Evolutionary conservation across 805 yeast genomes (phyloP).

Genomic region (Nakazawaea populi): DNA sequence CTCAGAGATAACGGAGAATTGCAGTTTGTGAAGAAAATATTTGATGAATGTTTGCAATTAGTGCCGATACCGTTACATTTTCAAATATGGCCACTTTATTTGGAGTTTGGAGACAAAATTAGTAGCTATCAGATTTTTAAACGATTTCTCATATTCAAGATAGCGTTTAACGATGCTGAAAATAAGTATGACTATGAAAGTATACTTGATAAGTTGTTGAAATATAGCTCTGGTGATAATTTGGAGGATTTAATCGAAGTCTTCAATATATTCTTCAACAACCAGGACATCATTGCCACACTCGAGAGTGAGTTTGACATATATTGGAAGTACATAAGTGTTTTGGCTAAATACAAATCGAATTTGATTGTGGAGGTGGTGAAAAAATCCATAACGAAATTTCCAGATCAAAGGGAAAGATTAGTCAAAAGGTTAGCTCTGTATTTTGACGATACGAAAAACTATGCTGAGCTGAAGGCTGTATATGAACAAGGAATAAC

Average conservation of each 20-base stretch:
- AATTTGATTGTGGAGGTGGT: slow-evolving; percentile 22
- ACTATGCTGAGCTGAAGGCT: slow-evolving; percentile 31
- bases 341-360: slow-evolving; percentile 21
- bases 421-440: slow-evolving; percentile 42
- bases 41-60: slow-evolving; percentile 42
- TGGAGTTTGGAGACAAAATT: slow-evolving; percentile 41
- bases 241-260: slow-evolving; percentile 12
- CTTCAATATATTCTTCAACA: slow-evolving; percentile 28
- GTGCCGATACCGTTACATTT: slow-evolving; percentile 51
- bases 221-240: slow-evolving; percentile 19
- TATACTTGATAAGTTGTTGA: slow-evolving; percentile 26
- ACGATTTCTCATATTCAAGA: slow-evolving; percentile 24
- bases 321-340: slow-evolving; percentile 39
- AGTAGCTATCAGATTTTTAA: slow-evolving; percentile 28
- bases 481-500: slow-evolving; percentile 43
- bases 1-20: slow-evolving; percentile 29
- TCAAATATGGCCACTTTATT: slow-evolving; percentile 48
- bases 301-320: slow-evolving; percentile 42
- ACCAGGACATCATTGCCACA: slow-evolving; percentile 26
- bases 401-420: slow-evolving; percentile 55
- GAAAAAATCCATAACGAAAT: slow-evolving; percentile 29
- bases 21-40: slow-evolving; percentile 33
- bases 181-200: slow-evolving; percentile 4
- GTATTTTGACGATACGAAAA: slow-evolving; percentile 36
- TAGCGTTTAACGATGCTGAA: slow-evolving; percentile 3